Conservation (phyloP, 192 early-diverging fungal species). For the Neocallimastix lanati region DNA sequence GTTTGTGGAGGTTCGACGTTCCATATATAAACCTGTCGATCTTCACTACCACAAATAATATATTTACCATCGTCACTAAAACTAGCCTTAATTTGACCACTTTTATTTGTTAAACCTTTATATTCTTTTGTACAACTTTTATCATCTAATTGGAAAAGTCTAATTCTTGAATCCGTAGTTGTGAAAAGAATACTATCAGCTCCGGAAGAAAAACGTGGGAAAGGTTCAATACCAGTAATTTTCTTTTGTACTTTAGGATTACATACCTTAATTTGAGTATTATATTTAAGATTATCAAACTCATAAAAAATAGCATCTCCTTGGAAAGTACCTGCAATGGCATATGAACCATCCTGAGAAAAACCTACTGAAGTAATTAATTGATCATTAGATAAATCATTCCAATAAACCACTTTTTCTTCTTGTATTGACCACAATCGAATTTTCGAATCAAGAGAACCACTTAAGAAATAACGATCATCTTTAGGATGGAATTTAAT, state of each 20-base stretch:
- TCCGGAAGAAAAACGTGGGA: constrained; percentile 27
- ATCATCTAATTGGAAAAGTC: constrained; percentile 57
- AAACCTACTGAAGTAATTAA: constrained; percentile 66
- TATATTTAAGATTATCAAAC: constrained; percentile 53
- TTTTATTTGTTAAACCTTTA: constrained; percentile 53
- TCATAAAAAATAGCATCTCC: constrained; percentile 75
- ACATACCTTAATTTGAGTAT: constrained; percentile 61
- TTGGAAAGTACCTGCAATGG: constrained; percentile 53
- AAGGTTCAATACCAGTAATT: constrained; percentile 63
- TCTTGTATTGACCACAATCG: constrained; percentile 67
- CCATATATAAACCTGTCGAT: constrained; percentile 59
- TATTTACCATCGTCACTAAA: constrained; percentile 59
- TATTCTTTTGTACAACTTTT: constrained; percentile 63
- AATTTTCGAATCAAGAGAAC: constrained; percentile 59
- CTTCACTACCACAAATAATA: constrained; percentile 69
- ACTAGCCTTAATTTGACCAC: constrained; percentile 51
- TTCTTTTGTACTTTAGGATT: constrained; percentile 42
- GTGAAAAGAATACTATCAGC: constrained; percentile 53
- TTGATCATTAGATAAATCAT: constrained; percentile 41
- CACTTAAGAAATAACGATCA: constrained; percentile 60
- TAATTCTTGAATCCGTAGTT: constrained; percentile 64
- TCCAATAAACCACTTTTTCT: constrained; percentile 59
- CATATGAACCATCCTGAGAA: constrained; percentile 43
- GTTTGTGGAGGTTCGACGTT: constrained; percentile 24
- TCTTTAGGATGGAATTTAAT: constrained; percentile 71